Percentiles rank a stretch among this genome's conserved stretches.
Evolutionary conservation across 352 stramenopile species (phyloP).

Genomic region (Phytophthora tentaculata): DNA sequence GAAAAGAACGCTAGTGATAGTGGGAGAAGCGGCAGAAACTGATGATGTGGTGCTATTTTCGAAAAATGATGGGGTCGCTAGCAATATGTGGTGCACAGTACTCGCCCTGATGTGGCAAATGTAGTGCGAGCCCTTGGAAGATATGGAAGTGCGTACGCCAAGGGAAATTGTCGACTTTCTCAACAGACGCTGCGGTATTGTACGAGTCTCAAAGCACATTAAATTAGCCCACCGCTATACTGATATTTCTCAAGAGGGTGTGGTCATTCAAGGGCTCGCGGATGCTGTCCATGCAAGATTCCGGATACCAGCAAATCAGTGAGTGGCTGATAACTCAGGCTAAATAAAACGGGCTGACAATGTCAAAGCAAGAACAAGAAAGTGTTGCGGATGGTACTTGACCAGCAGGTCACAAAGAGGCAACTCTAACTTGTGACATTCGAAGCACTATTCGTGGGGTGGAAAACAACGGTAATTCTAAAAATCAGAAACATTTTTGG

Average conservation of each 20-base stretch:
- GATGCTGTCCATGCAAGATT: background rate
- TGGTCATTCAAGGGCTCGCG: slow-evolving; percentile 7
- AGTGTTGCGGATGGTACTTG: slow-evolving; percentile 1
- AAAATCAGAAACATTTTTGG: too few species aligned
- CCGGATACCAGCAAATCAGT: slow-evolving; percentile 11
- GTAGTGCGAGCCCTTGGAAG: slow-evolving; percentile 5
- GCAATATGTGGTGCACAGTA: slow-evolving; percentile 6
- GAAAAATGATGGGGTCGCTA: slow-evolving; percentile 1
- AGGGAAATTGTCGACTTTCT: slow-evolving; percentile 7
- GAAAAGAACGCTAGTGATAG: slow-evolving; percentile 4
- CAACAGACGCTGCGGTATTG: slow-evolving; percentile 10
- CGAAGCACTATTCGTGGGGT: too few species aligned
- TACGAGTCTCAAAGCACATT: slow-evolving; percentile 1
- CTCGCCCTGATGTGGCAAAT: slow-evolving; percentile 6
- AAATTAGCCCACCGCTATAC: slow-evolving; percentile 8
- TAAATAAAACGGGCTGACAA: slow-evolving; percentile 1
- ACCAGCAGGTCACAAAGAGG: too few species aligned
- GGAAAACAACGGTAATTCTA: too few species aligned
- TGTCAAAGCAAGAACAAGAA: slow-evolving; percentile 13
- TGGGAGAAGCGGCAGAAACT: too few species aligned
- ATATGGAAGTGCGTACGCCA: slow-evolving; percentile 8
- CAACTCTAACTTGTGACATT: too few species aligned
- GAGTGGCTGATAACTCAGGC: slow-evolving; percentile 3
- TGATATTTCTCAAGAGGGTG: background rate
- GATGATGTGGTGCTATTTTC: slow-evolving; percentile 3